These are phyloP conservation scores for Grosmannia serpens DNA, from an alignment of 2,329 filamentous ascomycete genomes.

Conservation along the genomic window DNA sequence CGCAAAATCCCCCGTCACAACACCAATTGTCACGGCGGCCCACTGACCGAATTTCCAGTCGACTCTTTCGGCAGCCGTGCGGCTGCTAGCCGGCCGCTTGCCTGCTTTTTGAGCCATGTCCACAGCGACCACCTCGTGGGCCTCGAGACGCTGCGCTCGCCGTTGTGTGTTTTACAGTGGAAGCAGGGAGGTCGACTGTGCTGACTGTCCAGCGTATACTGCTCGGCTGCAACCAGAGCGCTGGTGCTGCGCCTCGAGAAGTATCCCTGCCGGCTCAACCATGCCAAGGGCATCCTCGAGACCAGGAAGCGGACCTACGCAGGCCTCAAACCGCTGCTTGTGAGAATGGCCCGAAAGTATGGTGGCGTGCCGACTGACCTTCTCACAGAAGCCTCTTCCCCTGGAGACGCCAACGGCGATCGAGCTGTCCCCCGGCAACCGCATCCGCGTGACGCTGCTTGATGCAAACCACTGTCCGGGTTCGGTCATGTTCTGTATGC, in stretches of 20 bases:
- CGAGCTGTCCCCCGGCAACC: conserved; percentile 56
- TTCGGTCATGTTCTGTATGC: conserved; percentile 72
- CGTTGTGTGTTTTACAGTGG: conserved; percentile 45
- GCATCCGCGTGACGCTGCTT: conserved; percentile 72
- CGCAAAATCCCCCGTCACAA: not conserved
- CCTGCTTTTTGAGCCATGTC: conserved; percentile 84
- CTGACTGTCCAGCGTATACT: conserved; percentile 53
- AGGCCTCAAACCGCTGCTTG: conserved; percentile 57
- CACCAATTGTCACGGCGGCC: not conserved
- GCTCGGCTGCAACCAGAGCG: conserved; percentile 70
- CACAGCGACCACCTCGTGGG: conserved; percentile 84
- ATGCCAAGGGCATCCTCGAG: conserved; percentile 66
- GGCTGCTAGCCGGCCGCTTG: conserved; percentile 50
- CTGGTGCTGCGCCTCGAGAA: conserved; percentile 72
- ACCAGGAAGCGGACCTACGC: conserved; percentile 62
- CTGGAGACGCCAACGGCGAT: conserved; percentile 68
- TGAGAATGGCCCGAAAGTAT: conserved; percentile 21
- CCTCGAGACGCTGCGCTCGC: conserved; percentile 62
- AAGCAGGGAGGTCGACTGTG: not conserved
- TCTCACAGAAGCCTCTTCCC: conserved; percentile 59
- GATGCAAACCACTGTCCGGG: conserved; percentile 90
- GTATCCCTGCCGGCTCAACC: conserved; percentile 70
- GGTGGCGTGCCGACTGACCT: not conserved
- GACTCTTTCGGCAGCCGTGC: conserved; percentile 64
- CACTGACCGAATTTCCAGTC: conserved; percentile 34